Percentiles rank a stretch among this genome's conserved stretches.
Conservation (phyloP, 2,329 filamentous ascomycete genomes). For the Fusarium cyanostomum region DNA sequence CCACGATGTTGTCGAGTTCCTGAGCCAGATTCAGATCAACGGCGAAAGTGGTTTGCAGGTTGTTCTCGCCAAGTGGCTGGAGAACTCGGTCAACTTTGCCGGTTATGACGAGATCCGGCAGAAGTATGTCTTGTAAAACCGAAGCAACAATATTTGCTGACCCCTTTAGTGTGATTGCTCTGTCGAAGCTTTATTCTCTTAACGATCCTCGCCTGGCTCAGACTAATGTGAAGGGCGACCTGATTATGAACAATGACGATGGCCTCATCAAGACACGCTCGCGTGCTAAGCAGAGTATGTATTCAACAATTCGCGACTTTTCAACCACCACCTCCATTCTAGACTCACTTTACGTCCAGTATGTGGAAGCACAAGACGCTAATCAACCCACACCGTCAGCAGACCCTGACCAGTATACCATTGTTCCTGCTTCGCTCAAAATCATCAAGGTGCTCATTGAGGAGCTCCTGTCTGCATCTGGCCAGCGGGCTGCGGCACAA, state of each 20-base stretch:
- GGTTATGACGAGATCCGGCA: slow-evolving; percentile 97
- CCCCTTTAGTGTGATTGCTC: slow-evolving; percentile 78
- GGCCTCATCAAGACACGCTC: slow-evolving; percentile 91
- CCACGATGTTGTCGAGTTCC: slow-evolving; percentile 89
- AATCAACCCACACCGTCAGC: slow-evolving; percentile 34
- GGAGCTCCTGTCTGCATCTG: slow-evolving; percentile 85
- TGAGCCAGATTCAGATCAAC: slow-evolving; percentile 83
- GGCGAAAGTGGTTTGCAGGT: slow-evolving; percentile 86
- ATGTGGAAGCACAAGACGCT: slow-evolving; percentile 38
- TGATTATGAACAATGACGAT: slow-evolving; percentile 81
- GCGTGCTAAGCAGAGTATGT: slow-evolving; percentile 80
- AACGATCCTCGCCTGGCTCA: slow-evolving; percentile 82
- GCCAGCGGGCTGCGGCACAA: slow-evolving; percentile 66
- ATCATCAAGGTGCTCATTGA: slow-evolving; percentile 96
- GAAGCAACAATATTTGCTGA: slow-evolving; percentile 42
- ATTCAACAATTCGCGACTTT: slow-evolving; percentile 27
- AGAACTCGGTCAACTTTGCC: slow-evolving; percentile 97
- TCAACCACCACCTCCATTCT: slow-evolving; percentile 28
- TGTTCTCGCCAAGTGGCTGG: slow-evolving; percentile 93
- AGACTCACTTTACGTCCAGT: slow-evolving; percentile 34
- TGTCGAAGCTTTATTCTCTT: slow-evolving; percentile 89
- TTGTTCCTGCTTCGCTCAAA: slow-evolving; percentile 88
- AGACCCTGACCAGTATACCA: slow-evolving; percentile 91
- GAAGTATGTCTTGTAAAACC: slow-evolving; percentile 69
- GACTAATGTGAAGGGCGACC: slow-evolving; percentile 89